Base-by-base conservation (phyloP, 345 rosid species). In the Dovyalis caffra region DNA sequence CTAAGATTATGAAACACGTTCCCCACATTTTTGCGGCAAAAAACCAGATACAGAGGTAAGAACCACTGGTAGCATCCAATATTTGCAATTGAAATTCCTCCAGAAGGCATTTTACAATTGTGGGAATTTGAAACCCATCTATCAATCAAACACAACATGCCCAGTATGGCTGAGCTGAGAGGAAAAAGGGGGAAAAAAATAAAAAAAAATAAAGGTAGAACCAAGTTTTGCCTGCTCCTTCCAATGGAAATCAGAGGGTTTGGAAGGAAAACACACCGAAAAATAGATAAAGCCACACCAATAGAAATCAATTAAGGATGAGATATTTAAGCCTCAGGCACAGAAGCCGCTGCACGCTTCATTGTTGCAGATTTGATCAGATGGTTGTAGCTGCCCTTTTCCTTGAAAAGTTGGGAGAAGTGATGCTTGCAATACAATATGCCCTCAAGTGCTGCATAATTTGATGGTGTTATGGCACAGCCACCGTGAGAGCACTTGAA, bases 401-500 rank as follows among this genome's bases (percentile, higher is more conserved):
- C 98, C 87, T 89, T 91, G 86, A 96, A 96, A 75, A 96, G 96
- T 87, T 96, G 99, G 45, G 97, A 81, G 73, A 96, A 96, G 82
- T 96, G 99, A 65, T 90, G 98, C 74, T 96, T 96, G 86, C 99
- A 96, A 72, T 96, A 93, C 74, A 96, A 80, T 57, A 90, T 83
- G 40, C 99, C 98, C 65, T 96, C 97, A 0, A 96, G 92, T 5
- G 99, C 99, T n/a, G 99, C 99, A 40, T 96, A 96, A 72, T 87
- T 93, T 34, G 99, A 96, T n/a, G 98, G 98, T 28, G 91, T 83
- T 35, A 96, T 43, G 14, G 99, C 74, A 72, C 99, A 95, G n/a
- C 99, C 98, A 68, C 98, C 97, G 20, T 92, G 98, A 8, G 92
- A 91, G 88, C 99, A 95, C 77, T 86, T 95, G 89, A 95, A 95